Evolutionary conservation across 2,329 filamentous ascomycete species (phyloP), one percentile per base, ranked within the genome.

Genomic region (Xylaria sp.): DNA sequence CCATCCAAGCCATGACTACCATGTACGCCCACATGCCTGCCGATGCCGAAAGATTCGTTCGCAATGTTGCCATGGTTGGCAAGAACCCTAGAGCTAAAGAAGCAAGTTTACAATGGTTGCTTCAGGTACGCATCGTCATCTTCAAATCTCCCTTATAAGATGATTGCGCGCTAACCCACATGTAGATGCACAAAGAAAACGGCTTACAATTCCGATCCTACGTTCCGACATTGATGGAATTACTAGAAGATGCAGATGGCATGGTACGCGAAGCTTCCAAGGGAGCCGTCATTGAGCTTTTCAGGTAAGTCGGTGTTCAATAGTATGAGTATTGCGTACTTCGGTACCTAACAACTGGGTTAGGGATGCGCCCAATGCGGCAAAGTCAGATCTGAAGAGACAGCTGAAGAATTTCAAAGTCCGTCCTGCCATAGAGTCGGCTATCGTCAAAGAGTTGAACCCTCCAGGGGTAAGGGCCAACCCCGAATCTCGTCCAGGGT

Each of bases 161-260:
- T n/a, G 49, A 35, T 42, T 5, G 2, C 31, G 45, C 12, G 63
- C 73, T 77, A 38, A 78, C 66, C 15, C 23, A 33, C n/a, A 38
- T 33, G 56, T 55, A 64, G 57, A 96, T 94, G 89, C 91, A 95
- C 75, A 86, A 89, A 73, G 89, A 92, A 57, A 86, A 93, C 61
- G 88, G 87, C 40, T 81, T 97, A 67, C 88, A 89, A 38, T 97
- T 97, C 78, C 90, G 92, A 65, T 82, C 81, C 71, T 97, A 96
- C 74, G 93, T 96, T 1, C 90, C 92, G 2, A 84, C 85, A 11
- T 83, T 97, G 42, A 94, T 97, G 79, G 89, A 92, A 57, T 85
- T 95, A 68, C 84, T 97, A 43, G 94, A 97, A 78, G 94, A 97
- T 76, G 91, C 93, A 9, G 94, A 97, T 75, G 90, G 91, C 52